Base-by-base conservation (phyloP, 208 protist species). In the Trypanosoma melophagium region DNA sequence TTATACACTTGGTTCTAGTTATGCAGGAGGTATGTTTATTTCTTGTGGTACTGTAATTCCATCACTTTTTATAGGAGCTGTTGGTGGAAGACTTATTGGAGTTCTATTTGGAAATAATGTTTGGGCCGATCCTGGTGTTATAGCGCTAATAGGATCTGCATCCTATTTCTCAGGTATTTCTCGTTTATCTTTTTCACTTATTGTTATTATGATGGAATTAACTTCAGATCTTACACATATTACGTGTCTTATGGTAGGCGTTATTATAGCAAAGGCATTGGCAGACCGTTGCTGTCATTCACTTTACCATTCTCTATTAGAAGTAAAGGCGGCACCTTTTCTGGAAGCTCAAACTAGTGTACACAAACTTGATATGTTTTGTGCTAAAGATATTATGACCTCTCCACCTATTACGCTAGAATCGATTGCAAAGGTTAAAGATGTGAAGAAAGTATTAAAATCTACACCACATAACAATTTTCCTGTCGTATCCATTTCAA, bases 151-250 rank as follows among this genome's bases (percentile, higher is more conserved):
- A 38, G 92, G 92, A 17, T 83, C 88, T 12, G 84, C 87, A 0
- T 76, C 84, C 0, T 93, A 95, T 61, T 87, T 95, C 50, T 83
- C 79, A 2, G 92, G 90, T 49, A 86, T 96, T 25, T 92, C 87
- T 7, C 84, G 92, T 28, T 77, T 96, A 1, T 95, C 92, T 12
- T 83, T 96, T 40, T 88, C 87, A 3, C 72, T 95, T 13, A 80
- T 87, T 28, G 89, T 97, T 17, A 92, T 97, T 58, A 80, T 97
- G 84, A 83, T 96, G 77, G 92, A 97, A 69, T 44, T 94, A 35
- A 91, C 90, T 10, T 83, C 85, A n/a, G 88, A 94, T 56, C 70
- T 97, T 14, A 79, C 84, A 52, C 90, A 93, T 65, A 74, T 93
- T 14, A 77, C 93, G 12, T 90, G 87, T 57, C 71, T 97, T 17